Evolutionary conservation across 163 green algal genomes (phyloP).

Genomic region (Scenedesmus sp.): DNA sequence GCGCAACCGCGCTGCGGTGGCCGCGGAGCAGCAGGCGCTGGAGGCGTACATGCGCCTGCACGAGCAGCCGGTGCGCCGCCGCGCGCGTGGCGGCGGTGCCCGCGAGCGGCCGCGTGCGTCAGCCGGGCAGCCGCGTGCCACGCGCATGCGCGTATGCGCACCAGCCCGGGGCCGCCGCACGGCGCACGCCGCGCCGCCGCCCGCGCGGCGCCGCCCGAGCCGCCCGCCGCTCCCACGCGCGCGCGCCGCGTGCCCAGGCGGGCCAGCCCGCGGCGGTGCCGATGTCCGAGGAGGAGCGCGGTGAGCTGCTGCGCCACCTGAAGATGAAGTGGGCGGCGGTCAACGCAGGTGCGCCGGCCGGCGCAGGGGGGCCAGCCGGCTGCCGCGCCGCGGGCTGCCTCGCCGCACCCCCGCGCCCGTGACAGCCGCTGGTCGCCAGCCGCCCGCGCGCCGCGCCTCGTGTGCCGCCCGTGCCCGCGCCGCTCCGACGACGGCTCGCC

Average conservation of each 20-base stretch:
- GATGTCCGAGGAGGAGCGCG: constrained; percentile 67
- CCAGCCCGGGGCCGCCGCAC: not conserved
- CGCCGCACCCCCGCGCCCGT: too few species aligned
- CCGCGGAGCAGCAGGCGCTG: constrained; percentile 66
- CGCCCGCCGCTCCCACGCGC: too few species aligned
- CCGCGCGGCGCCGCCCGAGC: too few species aligned
- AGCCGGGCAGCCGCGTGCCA: not conserved
- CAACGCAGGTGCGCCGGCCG: constrained; percentile 76
- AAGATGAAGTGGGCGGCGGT: constrained; percentile 87
- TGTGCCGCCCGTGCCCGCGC: too few species aligned
- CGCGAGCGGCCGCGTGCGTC: too few species aligned
- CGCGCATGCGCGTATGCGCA: too few species aligned
- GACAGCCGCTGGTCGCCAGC: too few species aligned
- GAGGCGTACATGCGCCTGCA: constrained; percentile 64
- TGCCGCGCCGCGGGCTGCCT: too few species aligned
- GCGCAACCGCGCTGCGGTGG: constrained; percentile 64
- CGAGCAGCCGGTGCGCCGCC: constrained; percentile 54
- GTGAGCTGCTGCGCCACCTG: constrained; percentile 77
- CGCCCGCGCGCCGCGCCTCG: too few species aligned
- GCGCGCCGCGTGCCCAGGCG: constrained; percentile 10
- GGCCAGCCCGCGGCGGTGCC: constrained; percentile 39
- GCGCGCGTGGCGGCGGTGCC: too few species aligned
- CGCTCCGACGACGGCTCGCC: too few species aligned
- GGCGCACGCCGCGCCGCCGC: not conserved
- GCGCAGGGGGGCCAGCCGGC: too few species aligned